Base-by-base conservation (phyloP, 768 basidiomycete species). In the Fomitopsis serialis region DNA sequence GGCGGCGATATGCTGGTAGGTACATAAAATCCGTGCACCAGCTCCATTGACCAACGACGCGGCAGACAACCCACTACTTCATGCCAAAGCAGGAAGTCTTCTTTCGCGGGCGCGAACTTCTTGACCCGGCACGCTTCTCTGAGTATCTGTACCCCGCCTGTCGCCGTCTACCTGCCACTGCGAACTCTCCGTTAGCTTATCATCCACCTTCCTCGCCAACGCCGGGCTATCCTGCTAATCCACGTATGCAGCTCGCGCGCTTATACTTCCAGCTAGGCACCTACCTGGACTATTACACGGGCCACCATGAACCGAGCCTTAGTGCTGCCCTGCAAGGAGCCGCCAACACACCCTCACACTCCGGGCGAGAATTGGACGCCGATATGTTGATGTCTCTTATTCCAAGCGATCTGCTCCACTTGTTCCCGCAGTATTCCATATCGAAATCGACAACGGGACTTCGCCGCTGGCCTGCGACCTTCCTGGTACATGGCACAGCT, bases 181-280 rank as follows among this genome's bases (percentile, higher is more conserved):
- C 75, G 3, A 76, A 75, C 42, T 83, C 80, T 3, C 65, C 72
- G 0, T 69, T 79, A 9, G 66, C 70, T 7, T 84, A 80, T 56
- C 72, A 78, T 58, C 71, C 76, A 0, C 53, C 63, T 6, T 70
- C 70, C 19, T 71, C 76, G 21, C 68, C 63, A 9, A 81, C 73
- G 2, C 82, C 84, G 0, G 81, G 82, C 13, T 80, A 75, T 58
- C 83, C 84, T 3, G 77, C 80, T 1, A 82, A 84, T 58, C 79
- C 80, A 4, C 78, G 85, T 42, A 82, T 81, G 82, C 69, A 76
- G 17, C 69, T 87, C 42, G 65, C 73, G 13, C 74, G 81, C 3
- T 66, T 86, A 10, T 84, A 80, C 54, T 67, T 84, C 21, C 85
- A 88, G 62, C 69, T 79, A 17, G 86, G 84, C 17, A 63, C 61